Base-by-base conservation (phyloP, 2,329 filamentous ascomycete genomes). In the Phialemoniopsis sp. region DNA sequence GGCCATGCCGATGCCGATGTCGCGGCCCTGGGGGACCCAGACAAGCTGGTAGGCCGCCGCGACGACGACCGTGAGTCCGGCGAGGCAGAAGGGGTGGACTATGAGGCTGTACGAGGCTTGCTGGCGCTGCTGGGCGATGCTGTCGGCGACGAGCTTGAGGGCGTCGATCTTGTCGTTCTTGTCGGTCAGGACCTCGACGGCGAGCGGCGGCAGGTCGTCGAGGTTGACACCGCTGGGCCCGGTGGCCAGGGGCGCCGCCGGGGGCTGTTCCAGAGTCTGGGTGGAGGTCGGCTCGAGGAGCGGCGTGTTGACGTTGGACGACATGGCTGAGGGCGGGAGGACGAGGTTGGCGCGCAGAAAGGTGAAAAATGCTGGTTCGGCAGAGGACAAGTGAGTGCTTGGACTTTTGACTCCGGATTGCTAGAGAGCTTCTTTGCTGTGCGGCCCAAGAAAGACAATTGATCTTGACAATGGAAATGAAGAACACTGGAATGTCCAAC, bases 271-370 rank as follows among this genome's bases (percentile, higher is more conserved):
- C 17, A 62, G 55, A 31, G 53, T 47, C 35, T 60, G 59, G 14
- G 63, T 63, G 50, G 70, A 61, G 41, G 70, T 63, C 48, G 82
- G 70, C 61, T 76, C 66, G 56, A 82, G 66, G 52, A 77, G 72
- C 15, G 83, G 82, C 17, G 85, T 87, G 44, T 76, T 83, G 40
- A 72, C 70, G 44, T 78, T 73, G 36, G 83, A 82, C 33, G 81
- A 77, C 47, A 84, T 63, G 41, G 79, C 66, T 45, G 71, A 80
- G 34, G 70, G 68, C 37, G 71, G 73, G 42, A 91, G 80, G 51
- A 83, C 82, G 40, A 93, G 76, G 56, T 93, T 93, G 47, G 85
- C 85, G 50, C 86, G 81, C 13, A 93, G 73, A 51, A 88, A 91
- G 40, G 81, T 85, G 63, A 93, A 85, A 68, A 93, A 93, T 18